These are phyloP conservation scores for Kernera saxatilis DNA, from an alignment of 345 rosid genomes.

Conservation along the genomic window DNA sequence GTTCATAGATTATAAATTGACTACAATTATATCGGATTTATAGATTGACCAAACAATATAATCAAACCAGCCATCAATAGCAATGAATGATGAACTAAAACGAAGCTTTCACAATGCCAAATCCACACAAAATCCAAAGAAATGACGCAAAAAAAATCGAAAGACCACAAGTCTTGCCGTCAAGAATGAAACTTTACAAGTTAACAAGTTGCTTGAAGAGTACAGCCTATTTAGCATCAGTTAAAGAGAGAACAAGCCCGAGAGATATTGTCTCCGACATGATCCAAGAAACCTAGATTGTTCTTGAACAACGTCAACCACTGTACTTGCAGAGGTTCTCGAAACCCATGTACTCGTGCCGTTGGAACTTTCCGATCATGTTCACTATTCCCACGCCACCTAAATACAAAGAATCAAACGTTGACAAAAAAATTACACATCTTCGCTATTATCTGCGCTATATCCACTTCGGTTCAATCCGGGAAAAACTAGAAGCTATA, in stretches of 20 bases:
- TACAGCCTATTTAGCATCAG: not conserved
- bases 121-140: too few species aligned
- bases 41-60: too few species aligned
- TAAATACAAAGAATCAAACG: not conserved
- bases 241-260: not conserved
- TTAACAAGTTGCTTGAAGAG: not conserved
- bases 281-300: not conserved
- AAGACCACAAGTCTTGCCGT: not conserved
- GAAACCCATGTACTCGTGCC: slow-evolving; percentile 61
- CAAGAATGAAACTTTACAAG: not conserved
- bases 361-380: slow-evolving; percentile 45
- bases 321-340: slow-evolving; percentile 54
- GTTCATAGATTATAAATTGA: too few species aligned
- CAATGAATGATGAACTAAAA: too few species aligned
- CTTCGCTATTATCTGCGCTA: not conserved
- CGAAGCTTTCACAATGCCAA: too few species aligned
- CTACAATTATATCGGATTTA: too few species aligned
- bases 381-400: slow-evolving; percentile 57
- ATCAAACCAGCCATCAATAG: too few species aligned
- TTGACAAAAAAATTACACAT: not conserved
- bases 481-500: too few species aligned
- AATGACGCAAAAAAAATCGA: not conserved
- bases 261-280: not conserved
- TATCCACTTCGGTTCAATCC: not conserved
- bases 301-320: slow-evolving; percentile 11